A percentile compares a stretch with the other conserved stretches of the same genome.
Evolutionary conservation across 306 rosid genomes (phyloP).

Genomic region (Quercus wislizeni): DNA sequence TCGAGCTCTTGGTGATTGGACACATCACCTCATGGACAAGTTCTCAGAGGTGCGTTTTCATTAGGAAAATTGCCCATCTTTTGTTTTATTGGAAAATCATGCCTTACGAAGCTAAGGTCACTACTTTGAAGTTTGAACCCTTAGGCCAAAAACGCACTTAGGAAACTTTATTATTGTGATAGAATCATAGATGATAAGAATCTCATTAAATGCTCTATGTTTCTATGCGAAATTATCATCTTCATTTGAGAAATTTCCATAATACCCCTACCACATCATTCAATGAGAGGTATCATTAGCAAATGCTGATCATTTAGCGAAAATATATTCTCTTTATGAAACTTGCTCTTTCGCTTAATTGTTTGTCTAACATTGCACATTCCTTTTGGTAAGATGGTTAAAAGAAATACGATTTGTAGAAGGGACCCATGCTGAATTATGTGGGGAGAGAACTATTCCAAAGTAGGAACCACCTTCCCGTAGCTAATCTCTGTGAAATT

Average conservation of each 20-base stretch:
- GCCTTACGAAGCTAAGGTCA: no score
- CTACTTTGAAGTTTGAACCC: no score
- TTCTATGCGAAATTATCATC: not conserved
- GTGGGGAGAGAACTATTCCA: not conserved
- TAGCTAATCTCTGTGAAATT: not conserved
- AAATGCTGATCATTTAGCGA: no score
- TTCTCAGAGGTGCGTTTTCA: constrained; percentile 51
- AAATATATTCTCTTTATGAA: not conserved
- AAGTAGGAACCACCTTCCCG: not conserved
- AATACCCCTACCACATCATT: not conserved
- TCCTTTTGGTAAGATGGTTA: not conserved
- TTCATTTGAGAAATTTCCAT: not conserved
- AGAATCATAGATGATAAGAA: not conserved
- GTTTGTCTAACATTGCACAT: not conserved
- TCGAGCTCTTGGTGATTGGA: constrained; percentile 64
- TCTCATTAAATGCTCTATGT: not conserved
- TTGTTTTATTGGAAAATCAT: no score
- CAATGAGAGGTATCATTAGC: not conserved
- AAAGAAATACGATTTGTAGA: not conserved
- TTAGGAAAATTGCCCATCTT: not conserved
- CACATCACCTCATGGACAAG: constrained; percentile 42
- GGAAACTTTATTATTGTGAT: no score
- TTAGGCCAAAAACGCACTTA: no score
- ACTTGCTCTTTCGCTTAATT: not conserved
- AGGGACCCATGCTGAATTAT: not conserved